A percentile compares a stretch with the other conserved stretches of the same genome.
Evolutionary conservation across 1,284 basidiomycete species (phyloP).

Genomic region (Tylopilus sp.): DNA sequence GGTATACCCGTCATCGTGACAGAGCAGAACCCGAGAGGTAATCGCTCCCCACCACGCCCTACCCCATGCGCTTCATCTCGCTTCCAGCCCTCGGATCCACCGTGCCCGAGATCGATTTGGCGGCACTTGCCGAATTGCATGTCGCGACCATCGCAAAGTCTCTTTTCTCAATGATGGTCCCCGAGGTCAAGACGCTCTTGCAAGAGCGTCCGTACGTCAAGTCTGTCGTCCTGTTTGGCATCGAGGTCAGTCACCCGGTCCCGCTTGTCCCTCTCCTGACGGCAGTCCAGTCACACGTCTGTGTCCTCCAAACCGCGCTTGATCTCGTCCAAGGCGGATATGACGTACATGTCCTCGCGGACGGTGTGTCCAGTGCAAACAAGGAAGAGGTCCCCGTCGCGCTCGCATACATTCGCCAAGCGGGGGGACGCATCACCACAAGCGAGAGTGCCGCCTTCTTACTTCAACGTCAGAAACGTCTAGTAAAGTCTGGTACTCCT

Average conservation of each 20-base stretch:
- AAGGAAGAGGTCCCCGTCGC: slow-evolving; percentile 63
- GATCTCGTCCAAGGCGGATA: slow-evolving; percentile 56
- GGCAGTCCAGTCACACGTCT: slow-evolving; percentile 73
- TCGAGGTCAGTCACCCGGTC: slow-evolving; percentile 55
- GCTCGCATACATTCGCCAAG: slow-evolving; percentile 63
- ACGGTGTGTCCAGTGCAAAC: slow-evolving; percentile 83
- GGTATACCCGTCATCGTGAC: slow-evolving; percentile 73
- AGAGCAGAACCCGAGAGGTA: slow-evolving; percentile 82
- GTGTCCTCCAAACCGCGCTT: slow-evolving; percentile 79
- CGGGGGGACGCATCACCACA: slow-evolving; percentile 75
- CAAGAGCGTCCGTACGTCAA: slow-evolving; percentile 46
- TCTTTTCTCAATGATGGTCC: slow-evolving; percentile 80
- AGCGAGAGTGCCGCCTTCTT: slow-evolving; percentile 83
- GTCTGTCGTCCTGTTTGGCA: slow-evolving; percentile 77
- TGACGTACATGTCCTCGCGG: slow-evolving; percentile 72
- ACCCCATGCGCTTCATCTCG: slow-evolving; percentile 7
- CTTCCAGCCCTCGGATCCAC: slow-evolving; percentile 67
- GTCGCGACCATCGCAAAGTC: slow-evolving; percentile 67
- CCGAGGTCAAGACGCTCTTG: slow-evolving; percentile 58
- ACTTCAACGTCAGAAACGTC: slow-evolving; percentile 51
- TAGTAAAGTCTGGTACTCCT: slow-evolving; percentile 9
- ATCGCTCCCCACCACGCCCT: slow-evolving; percentile 4
- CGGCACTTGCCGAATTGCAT: slow-evolving; percentile 53
- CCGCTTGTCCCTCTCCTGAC: slow-evolving; percentile 1
- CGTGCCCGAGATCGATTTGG: slow-evolving; percentile 60